Conservation (phyloP, 805 yeast species). For the Myxozyma mucilagina region DNA sequence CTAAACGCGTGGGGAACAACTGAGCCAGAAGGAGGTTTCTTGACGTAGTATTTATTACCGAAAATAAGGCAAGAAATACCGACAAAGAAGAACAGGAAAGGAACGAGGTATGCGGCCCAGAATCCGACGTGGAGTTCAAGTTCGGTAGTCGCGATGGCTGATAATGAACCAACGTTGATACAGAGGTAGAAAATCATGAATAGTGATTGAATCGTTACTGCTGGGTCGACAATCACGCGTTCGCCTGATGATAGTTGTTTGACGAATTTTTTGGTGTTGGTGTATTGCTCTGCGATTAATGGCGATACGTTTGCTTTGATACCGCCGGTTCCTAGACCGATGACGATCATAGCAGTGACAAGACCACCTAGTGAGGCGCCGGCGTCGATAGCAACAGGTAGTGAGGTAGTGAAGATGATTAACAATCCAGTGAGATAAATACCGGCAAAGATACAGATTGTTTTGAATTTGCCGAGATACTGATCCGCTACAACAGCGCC, state of each 20-base stretch:
- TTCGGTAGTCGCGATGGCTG: constrained; percentile 76
- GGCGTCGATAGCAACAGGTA: constrained; percentile 55
- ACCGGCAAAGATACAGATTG: constrained; percentile 61
- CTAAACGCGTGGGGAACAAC: constrained; percentile 57
- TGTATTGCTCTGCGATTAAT: constrained; percentile 72
- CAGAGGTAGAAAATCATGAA: constrained; percentile 75
- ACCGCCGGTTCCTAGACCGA: constrained; percentile 80
- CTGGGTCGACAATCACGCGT: constrained; percentile 67
- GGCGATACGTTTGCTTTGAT: constrained; percentile 77
- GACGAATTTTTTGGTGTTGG: constrained; percentile 60
- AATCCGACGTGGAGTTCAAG: constrained; percentile 62
- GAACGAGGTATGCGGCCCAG: constrained; percentile 69
- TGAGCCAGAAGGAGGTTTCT: constrained; percentile 61
- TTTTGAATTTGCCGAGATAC: constrained; percentile 68
- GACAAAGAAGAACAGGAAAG: constrained; percentile 59
- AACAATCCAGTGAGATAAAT: constrained; percentile 63
- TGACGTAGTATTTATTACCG: constrained; percentile 58
- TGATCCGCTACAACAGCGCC: constrained; percentile 79
- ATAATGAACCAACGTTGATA: constrained; percentile 73
- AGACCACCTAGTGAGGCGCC: constrained; percentile 66
- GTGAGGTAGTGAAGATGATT: constrained; percentile 65
- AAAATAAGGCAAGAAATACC: constrained; percentile 54
- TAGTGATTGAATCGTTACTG: constrained; percentile 68
- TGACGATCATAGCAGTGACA: constrained; percentile 53
- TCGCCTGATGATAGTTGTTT: constrained; percentile 61